These are phyloP conservation scores for Ramichloridium luteum DNA, from an alignment of 2,329 filamentous ascomycete genomes.

Conservation along the genomic window DNA sequence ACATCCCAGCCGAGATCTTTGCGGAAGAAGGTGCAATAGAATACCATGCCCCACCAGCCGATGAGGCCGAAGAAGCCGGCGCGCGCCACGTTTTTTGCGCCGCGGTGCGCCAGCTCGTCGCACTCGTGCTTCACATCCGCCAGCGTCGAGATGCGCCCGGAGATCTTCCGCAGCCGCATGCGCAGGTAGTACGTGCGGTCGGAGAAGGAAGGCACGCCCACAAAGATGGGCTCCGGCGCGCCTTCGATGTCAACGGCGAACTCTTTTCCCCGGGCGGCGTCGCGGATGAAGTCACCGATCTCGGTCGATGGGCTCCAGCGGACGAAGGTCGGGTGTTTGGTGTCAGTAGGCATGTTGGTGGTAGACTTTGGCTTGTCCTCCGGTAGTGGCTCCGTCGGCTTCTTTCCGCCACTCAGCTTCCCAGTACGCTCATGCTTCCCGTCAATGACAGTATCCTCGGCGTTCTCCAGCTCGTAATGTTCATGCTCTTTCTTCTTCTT, in stretches of 20 bases:
- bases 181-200: constrained; percentile 86
- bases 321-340: constrained; percentile 54
- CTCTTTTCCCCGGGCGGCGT: constrained; percentile 71
- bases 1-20: constrained; percentile 81
- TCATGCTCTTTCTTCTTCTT: constrained; percentile 25
- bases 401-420: constrained; percentile 22
- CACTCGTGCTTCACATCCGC: constrained; percentile 70
- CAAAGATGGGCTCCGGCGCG: constrained; percentile 51
- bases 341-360: constrained; percentile 20
- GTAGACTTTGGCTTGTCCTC: constrained; percentile 27
- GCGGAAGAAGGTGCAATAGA: constrained; percentile 47
- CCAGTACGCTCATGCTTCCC: constrained; percentile 37
- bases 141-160: constrained; percentile 54
- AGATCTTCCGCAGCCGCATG: constrained; percentile 60
- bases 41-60: constrained; percentile 73
- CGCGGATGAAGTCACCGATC: constrained; percentile 85
- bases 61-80: constrained; percentile 63
- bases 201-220: constrained; percentile 75
- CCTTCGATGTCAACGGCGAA: constrained; percentile 78
- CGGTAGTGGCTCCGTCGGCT: constrained; percentile 24
- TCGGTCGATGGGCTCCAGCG: constrained; percentile 83
- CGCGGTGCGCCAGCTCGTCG: constrained; percentile 62
- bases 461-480: constrained; percentile 33
- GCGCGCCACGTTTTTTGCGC: constrained; percentile 67
- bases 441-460: constrained; percentile 39